Evolutionary conservation across 1,284 basidiomycete species (phyloP).

Genomic region (Papiliotrema flavescens): DNA sequence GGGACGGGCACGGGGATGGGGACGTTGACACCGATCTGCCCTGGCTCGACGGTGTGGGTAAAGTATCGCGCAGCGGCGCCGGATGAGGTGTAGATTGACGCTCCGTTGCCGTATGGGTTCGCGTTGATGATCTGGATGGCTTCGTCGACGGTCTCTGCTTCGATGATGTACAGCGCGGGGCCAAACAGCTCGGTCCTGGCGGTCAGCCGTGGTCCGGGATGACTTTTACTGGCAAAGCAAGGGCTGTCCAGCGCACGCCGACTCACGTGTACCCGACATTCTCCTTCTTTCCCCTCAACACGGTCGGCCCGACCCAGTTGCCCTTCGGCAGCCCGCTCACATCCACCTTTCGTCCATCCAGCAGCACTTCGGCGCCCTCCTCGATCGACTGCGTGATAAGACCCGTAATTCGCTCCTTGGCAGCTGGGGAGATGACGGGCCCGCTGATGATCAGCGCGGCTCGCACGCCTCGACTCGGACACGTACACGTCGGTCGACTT

Average conservation of each 20-base stretch:
- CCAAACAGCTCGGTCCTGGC: constrained; percentile 81
- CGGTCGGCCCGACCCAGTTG: constrained; percentile 87
- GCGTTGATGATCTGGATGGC: constrained; percentile 80
- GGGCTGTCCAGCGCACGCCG: too few species aligned
- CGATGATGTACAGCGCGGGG: constrained; percentile 73
- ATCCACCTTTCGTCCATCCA: constrained; percentile 72
- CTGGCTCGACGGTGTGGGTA: constrained; percentile 79
- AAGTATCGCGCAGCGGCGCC: constrained; percentile 91
- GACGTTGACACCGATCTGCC: constrained; percentile 91
- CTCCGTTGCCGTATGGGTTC: constrained; percentile 83
- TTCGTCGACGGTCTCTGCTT: constrained; percentile 81
- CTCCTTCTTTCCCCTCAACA: constrained; percentile 69
- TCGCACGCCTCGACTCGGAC: background rate
- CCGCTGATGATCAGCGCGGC: constrained; percentile 56
- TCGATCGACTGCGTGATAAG: constrained; percentile 71
- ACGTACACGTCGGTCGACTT: constrained; percentile 71
- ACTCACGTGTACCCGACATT: constrained; percentile 71
- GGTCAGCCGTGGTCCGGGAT: background rate
- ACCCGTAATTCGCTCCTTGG: constrained; percentile 69
- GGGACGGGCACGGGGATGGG: constrained; percentile 78
- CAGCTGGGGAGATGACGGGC: constrained; percentile 79
- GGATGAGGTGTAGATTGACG: constrained; percentile 88
- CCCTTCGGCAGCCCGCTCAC: constrained; percentile 73
- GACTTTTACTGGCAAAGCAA: too few species aligned
- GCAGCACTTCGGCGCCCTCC: constrained; percentile 74